phyloP scores from a whole-genome alignment of 176 grass and related monocot species.

The Carex myosuroides region DNA sequence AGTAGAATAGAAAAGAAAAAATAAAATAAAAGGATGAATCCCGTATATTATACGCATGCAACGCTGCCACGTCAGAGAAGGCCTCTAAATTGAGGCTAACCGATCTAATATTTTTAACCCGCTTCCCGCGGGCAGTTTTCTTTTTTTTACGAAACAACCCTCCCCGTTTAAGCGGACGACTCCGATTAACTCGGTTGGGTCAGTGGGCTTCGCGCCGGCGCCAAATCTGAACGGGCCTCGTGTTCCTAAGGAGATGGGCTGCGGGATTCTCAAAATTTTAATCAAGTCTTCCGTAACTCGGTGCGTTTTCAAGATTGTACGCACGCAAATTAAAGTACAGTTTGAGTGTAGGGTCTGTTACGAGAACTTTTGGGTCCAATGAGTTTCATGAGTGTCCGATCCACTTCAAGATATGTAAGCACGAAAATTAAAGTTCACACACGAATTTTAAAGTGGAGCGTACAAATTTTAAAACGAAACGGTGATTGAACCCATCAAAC shows the following conservation, averaged over 20 bases:
- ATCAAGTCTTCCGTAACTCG: neutral
- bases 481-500: too few relatives aligned
- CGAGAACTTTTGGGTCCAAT: too few relatives aligned
- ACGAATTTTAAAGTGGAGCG: too few relatives aligned
- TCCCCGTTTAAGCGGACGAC: neutral
- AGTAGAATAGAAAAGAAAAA: neutral
- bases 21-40: conserved; percentile 2
- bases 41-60: conserved; percentile 27
- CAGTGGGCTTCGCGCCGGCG: conserved; percentile 13
- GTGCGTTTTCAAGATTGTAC: neutral
- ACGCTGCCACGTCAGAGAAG: conserved; percentile 2
- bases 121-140: neutral
- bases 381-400: too few relatives aligned
- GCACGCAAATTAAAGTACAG: too few relatives aligned
- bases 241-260: neutral
- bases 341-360: too few relatives aligned
- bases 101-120: neutral
- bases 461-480: too few relatives aligned
- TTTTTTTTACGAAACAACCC: neutral
- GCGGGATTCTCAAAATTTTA: neutral
- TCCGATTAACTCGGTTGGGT: conserved; percentile 4
- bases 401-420: too few relatives aligned
- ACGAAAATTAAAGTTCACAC: too few relatives aligned
- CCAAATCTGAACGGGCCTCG: neutral
- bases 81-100: conserved; percentile 15